phyloP scores from a whole-genome alignment of 1,284 basidiomycete genomes.

The Mycena sp. region DNA sequence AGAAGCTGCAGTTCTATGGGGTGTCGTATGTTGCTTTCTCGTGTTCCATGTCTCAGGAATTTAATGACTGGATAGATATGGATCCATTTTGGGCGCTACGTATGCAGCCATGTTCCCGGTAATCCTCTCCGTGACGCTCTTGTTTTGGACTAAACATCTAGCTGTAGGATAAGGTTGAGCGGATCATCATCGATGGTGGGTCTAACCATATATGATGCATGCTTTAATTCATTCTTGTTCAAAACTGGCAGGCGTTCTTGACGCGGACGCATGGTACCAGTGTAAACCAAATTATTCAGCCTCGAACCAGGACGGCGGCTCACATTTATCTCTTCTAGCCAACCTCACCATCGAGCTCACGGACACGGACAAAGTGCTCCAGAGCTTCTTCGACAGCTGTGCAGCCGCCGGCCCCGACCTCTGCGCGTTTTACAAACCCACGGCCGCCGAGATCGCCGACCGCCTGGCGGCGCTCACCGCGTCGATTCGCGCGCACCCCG shows the following conservation, averaged over 20 bases:
- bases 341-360: constrained; percentile 20
- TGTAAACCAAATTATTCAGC: not conserved
- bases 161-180: constrained; percentile 20
- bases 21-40: constrained; percentile 7
- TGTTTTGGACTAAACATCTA: not conserved
- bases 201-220: too few relatives aligned
- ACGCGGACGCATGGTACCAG: constrained; percentile 20
- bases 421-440: constrained; percentile 23
- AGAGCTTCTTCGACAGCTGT: constrained; percentile 22
- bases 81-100: constrained; percentile 15
- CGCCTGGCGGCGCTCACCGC: constrained; percentile 12
- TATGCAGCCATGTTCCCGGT: constrained; percentile 26
- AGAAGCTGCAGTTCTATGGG: constrained; percentile 24
- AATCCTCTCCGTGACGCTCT: not conserved
- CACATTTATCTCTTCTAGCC: not conserved
- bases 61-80: constrained; percentile 10
- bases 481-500: constrained; percentile 12
- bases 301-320: not conserved
- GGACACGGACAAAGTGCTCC: constrained; percentile 21
- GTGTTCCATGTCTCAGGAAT: not conserved
- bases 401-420: constrained; percentile 14
- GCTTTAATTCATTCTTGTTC: not conserved
- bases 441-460: constrained; percentile 10
- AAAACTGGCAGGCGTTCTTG: constrained; percentile 12
- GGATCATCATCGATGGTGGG: constrained; percentile 24